Evolutionary conservation across 192 early-diverging fungal genomes (phyloP).

Genomic region (Backusella morwellensis): DNA sequence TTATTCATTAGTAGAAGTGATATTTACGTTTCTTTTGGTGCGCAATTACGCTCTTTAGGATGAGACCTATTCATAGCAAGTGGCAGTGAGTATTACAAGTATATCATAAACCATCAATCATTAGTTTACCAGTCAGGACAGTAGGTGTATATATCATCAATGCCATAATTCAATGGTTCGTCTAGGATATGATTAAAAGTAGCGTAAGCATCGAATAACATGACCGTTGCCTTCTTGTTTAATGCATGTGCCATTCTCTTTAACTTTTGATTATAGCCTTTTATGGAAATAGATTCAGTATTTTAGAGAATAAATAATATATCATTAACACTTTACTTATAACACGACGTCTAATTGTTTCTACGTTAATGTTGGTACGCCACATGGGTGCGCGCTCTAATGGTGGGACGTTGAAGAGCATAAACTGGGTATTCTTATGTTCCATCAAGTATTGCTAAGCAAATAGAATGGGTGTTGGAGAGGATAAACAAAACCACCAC

Average conservation of each 20-base stretch:
- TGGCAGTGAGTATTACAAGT: no score
- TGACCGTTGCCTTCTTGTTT: constrained; percentile 2
- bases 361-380: background rate
- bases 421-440: background rate
- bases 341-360: background rate
- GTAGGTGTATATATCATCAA: background rate
- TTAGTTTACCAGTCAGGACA: constrained; percentile 14
- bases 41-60: background rate
- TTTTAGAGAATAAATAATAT: background rate
- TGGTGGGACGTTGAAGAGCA: constrained; percentile 14
- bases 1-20: background rate
- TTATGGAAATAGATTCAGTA: background rate
- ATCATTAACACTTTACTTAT: background rate
- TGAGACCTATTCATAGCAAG: background rate
- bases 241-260: constrained; percentile 5
- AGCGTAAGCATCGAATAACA: constrained; percentile 7
- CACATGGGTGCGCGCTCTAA: constrained; percentile 12
- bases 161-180: background rate
- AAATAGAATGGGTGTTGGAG: background rate
- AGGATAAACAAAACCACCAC: no score
- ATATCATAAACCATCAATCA: background rate
- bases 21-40: background rate
- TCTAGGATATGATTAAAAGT: constrained; percentile 11
- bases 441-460: background rate
- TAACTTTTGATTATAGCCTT: constrained; percentile 17